phyloP scores from a whole-genome alignment of 176 grass and related monocot genomes.

The Eleusine coracana region DNA sequence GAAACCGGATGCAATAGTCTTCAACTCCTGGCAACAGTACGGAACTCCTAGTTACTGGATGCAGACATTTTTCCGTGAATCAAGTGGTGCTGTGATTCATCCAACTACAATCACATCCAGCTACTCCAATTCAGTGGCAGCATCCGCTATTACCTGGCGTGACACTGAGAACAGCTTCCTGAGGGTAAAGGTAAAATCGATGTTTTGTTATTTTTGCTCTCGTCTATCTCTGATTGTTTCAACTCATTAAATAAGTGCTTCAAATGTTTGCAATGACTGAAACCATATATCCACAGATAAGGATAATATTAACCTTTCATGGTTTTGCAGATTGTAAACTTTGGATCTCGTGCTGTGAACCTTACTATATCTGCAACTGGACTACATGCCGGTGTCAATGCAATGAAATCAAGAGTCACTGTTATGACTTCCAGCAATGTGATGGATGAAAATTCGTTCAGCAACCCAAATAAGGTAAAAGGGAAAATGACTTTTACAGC shows the following conservation, averaged over 20 bases:
- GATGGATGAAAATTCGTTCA: neutral
- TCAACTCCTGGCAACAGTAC: slow-evolving; percentile 76
- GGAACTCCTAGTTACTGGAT: slow-evolving; percentile 85
- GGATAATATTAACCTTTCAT: neutral
- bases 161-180: neutral
- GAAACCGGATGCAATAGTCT: slow-evolving; percentile 83
- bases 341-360: neutral
- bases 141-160: neutral
- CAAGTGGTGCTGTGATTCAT: slow-evolving; percentile 58
- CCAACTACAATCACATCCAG: neutral
- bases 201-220: neutral
- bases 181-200: neutral
- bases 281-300: neutral
- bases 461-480: neutral
- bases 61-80: slow-evolving; percentile 32
- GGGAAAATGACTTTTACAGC: neutral
- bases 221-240: neutral
- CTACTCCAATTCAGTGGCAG: neutral
- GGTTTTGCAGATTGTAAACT: neutral
- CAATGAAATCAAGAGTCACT: neutral
- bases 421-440: neutral
- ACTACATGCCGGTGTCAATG: neutral
- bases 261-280: neutral
- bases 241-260: neutral
- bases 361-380: neutral